Conservation (phyloP, 257 asterid species). For the Buddleja alternifolia region DNA sequence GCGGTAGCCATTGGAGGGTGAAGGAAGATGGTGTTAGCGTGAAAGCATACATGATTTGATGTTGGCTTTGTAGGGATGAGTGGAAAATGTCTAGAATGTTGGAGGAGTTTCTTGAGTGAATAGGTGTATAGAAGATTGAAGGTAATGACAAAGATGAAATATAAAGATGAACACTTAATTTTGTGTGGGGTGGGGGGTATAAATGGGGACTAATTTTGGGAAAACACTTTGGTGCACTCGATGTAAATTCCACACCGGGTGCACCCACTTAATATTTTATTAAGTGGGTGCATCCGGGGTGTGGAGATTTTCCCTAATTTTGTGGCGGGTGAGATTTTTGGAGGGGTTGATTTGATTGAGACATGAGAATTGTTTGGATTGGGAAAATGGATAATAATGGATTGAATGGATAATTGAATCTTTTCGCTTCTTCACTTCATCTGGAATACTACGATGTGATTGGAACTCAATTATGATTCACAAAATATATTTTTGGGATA, state of each 20-base stretch:
- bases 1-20: conserved; percentile 55
- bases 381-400: background rate
- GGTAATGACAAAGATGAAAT: conserved; percentile 28
- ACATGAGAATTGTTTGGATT: background rate
- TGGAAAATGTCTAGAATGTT: conserved; percentile 56
- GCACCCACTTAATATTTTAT: too few relatives aligned
- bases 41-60: conserved; percentile 17
- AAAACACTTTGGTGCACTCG: too few relatives aligned
- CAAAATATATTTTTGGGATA: too few relatives aligned
- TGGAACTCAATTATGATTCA: too few relatives aligned
- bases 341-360: conserved; percentile 19
- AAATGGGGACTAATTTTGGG: too few relatives aligned
- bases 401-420: background rate
- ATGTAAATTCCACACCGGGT: too few relatives aligned
- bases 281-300: too few relatives aligned
- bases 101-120: conserved; percentile 52
- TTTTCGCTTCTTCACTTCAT: background rate
- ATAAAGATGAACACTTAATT: conserved; percentile 5
- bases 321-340: conserved; percentile 25
- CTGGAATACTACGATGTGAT: too few relatives aligned
- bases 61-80: conserved; percentile 29
- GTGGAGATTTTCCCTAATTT: too few relatives aligned
- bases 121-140: conserved; percentile 34
- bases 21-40: background rate
- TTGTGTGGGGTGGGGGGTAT: too few relatives aligned